These are phyloP conservation scores for Laburnicola sp. DNA, from an alignment of 2,329 filamentous ascomycete species.

Conservation along the genomic window DNA sequence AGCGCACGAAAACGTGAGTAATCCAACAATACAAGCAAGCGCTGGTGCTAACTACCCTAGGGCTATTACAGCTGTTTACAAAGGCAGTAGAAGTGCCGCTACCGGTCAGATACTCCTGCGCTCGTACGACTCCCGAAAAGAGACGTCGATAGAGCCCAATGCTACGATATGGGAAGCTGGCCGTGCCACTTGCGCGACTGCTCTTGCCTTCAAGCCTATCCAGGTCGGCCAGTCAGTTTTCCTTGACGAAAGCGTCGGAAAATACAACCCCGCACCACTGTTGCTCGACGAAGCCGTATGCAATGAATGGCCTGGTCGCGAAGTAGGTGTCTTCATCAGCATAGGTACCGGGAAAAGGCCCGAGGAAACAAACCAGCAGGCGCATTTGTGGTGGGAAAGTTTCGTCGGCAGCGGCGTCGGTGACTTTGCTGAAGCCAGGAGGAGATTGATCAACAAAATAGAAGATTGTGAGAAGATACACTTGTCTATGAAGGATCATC, in stretches of 20 bases:
- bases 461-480: constrained; percentile 94
- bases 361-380: constrained; percentile 67
- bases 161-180: constrained; percentile 98
- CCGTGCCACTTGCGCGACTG: constrained; percentile 87
- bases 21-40: background rate
- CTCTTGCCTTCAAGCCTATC: constrained; percentile 93
- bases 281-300: constrained; percentile 86
- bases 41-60: constrained; percentile 52
- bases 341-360: constrained; percentile 90
- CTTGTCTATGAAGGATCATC: constrained; percentile 79
- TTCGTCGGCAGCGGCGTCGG: constrained; percentile 73
- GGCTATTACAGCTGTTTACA: constrained; percentile 87
- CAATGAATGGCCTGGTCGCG: constrained; percentile 93
- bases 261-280: constrained; percentile 86
- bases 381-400: constrained; percentile 88
- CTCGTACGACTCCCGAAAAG: constrained; percentile 93
- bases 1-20: constrained; percentile 85
- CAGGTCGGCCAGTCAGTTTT: constrained; percentile 92
- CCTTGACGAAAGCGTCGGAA: constrained; percentile 87
- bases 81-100: constrained; percentile 71
- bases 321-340: constrained; percentile 89
- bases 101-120: constrained; percentile 72
- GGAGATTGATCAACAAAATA: constrained; percentile 84
- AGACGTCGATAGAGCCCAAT: constrained; percentile 86
- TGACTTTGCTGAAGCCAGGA: constrained; percentile 86